These are phyloP conservation scores for Gossypium rotundifolium DNA, from an alignment of 345 rosid species.

Conservation along the genomic window DNA sequence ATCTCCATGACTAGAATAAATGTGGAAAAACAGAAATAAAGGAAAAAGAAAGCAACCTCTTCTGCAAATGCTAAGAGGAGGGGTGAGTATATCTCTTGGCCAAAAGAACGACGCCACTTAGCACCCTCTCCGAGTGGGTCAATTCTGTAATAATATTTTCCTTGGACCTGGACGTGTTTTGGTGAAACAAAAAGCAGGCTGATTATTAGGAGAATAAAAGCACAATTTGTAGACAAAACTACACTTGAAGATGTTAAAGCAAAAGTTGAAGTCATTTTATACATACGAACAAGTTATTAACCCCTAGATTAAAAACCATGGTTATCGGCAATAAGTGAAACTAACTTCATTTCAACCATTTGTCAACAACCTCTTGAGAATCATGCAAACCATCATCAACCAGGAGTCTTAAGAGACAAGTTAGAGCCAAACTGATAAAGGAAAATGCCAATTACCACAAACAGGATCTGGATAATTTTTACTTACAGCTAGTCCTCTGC, in stretches of 20 bases:
- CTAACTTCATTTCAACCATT: not conserved
- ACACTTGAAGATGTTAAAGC: not conserved
- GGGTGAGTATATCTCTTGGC: constrained; percentile 95
- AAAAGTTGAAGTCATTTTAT: not conserved
- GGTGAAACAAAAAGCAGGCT: constrained; percentile 1
- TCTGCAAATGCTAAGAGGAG: constrained; percentile 76
- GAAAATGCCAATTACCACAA: not conserved
- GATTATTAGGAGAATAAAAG: not conserved
- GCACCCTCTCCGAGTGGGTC: constrained; percentile 91
- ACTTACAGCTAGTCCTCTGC: constrained; percentile 77
- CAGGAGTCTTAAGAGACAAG: not conserved
- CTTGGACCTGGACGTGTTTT: constrained; percentile 59
- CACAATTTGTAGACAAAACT: not conserved
- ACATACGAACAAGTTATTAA: not conserved
- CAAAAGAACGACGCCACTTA: constrained; percentile 85
- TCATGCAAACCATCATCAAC: not conserved
- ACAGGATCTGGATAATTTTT: constrained; percentile 8
- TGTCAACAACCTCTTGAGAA: not conserved
- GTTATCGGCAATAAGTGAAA: not conserved
- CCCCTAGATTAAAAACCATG: not conserved
- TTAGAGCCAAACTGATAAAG: constrained; percentile 1
- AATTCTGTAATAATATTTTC: constrained; percentile 80
- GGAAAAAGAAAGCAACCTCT: constrained; percentile 37
- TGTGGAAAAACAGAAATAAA: not conserved
- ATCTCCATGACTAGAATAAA: not conserved